phyloP scores from a whole-genome alignment of 148 eudicot genomes.

The Dysphania ambrosioides region DNA sequence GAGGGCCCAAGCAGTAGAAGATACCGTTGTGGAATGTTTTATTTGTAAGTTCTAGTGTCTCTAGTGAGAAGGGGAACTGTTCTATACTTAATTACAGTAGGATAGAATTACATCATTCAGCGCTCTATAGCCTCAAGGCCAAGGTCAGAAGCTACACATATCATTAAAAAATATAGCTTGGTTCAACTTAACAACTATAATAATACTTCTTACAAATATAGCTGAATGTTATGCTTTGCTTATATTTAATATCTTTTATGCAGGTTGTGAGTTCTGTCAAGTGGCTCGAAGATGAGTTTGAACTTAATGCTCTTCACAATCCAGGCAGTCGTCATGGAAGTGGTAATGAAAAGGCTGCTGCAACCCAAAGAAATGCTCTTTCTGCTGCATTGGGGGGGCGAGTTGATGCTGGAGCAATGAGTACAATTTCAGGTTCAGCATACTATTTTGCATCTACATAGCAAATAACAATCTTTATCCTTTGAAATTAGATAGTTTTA shows the following conservation, averaged over 20 bases:
- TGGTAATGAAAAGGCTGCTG: conserved; percentile 96
- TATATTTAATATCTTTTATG: background rate
- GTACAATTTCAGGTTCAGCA: conserved; percentile 71
- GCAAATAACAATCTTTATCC: background rate
- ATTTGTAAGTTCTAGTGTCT: background rate
- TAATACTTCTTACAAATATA: background rate
- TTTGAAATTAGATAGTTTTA: background rate
- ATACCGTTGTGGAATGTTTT: background rate
- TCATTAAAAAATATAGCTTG: background rate
- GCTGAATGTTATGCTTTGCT: background rate
- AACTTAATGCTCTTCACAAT: conserved; percentile 98
- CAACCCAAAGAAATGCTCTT: conserved; percentile 84
- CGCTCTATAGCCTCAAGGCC: background rate
- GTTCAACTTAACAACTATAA: background rate
- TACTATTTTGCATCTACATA: background rate
- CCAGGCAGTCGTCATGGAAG: conserved; percentile 88
- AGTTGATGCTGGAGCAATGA: conserved; percentile 88
- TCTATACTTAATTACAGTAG: background rate
- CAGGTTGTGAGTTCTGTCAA: conserved; percentile 99
- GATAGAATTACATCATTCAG: background rate
- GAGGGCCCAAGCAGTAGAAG: background rate
- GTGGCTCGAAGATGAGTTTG: conserved; percentile 99
- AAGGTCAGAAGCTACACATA: background rate
- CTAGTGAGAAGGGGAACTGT: background rate
- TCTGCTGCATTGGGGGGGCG: conserved; percentile 97